Evolutionary conservation across 306 rosid genomes (phyloP).

Genomic region (Ammopiptanthus mongolicus): DNA sequence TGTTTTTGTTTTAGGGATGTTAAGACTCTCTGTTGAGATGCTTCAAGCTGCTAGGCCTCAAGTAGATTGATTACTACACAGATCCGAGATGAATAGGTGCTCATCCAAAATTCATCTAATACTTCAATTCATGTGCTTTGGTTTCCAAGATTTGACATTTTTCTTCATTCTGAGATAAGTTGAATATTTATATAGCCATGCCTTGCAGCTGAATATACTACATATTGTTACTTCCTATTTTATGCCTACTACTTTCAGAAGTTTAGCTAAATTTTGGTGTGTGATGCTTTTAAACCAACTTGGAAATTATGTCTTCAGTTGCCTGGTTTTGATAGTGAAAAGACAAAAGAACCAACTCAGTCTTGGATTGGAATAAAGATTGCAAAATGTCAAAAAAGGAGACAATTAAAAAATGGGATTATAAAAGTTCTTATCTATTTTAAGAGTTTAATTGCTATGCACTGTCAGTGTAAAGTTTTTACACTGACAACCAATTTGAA

Average conservation of each 20-base stretch:
- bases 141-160: background rate
- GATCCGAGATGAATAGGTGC: constrained; percentile 30
- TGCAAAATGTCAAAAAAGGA: background rate
- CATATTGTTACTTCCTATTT: background rate
- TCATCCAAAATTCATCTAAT: constrained; percentile 15
- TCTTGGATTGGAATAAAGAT: background rate
- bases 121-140: background rate
- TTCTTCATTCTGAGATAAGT: constrained; percentile 18
- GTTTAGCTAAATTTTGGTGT: background rate
- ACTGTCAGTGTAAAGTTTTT: no score
- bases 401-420: background rate
- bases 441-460: no score
- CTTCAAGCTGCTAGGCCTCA: constrained; percentile 72
- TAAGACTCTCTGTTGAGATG: constrained; percentile 94
- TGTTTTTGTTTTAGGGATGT: constrained; percentile 56
- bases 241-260: background rate
- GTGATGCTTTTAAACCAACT: background rate
- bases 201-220: background rate
- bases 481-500: no score
- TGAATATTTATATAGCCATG: background rate
- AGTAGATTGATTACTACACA: constrained; percentile 28
- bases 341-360: background rate
- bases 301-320: background rate
- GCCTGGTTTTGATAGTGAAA: background rate
- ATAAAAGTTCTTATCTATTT: constrained; percentile 1